Base-by-base conservation (phyloP, 257 asterid species). In the Sherardia arvensis region DNA sequence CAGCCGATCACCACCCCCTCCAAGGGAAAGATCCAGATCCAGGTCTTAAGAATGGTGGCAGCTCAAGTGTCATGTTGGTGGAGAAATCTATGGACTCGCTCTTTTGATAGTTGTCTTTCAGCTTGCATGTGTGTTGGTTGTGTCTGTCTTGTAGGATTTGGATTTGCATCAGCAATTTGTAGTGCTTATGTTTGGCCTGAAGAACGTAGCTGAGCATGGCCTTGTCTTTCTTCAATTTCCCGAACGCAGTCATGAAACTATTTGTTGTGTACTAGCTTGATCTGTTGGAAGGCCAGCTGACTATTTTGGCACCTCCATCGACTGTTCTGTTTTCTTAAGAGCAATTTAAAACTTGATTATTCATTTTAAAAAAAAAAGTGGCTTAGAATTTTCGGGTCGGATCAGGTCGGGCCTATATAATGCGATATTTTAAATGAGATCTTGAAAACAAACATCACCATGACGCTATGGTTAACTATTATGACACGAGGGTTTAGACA, bases 1-100 rank as follows among this genome's bases (percentile, higher is more conserved):
- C 72, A 85, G 88, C 74, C 94, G 84, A 58, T 82, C 87, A 30
- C 85, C 94, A 2, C 83, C 51, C 51, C 51, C 86, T 55, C 71
- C 76, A 18, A 88, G 83, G 26, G 85, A 80, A n/a, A n/a, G n/a
- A n/a, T n/a, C n/a, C 69, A 81, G 91, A 68, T 84, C 90, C 64
- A 80, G 85, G 61, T 80, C 96, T 64, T 81, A 81, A 83, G 76
- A 45, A 71, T 63, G n/a, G n/a, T n/a, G 32, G 80, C 70, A 49
- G 61, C 25, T 14, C 51, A 20, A 21, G 7, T 18, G 27, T 47
- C 30, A 28, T 15, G 14, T 25, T 58, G 63, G 30, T 60, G 20
- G 56, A 49, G n/a, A n/a, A n/a, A 27, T n/a, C 2, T n/a, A 4
- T 62, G 47, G 38, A 8, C n/a, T 18, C 30, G 53, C 25, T 2